Base-by-base conservation (phyloP, 345 rosid genomes). In the Clarkia xantiana region DNA sequence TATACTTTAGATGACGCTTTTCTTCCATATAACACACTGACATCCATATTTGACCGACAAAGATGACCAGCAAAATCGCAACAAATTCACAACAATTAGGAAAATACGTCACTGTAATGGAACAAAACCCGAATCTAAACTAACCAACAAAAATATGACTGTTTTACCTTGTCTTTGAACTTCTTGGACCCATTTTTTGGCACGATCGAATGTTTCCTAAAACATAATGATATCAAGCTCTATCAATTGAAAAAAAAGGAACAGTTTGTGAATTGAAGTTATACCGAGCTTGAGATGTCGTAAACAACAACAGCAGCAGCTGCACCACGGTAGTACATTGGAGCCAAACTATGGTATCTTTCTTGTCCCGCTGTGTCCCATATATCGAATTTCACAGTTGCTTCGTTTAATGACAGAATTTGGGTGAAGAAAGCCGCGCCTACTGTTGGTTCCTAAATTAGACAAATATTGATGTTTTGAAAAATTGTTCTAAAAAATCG, bases 351-450 rank as follows among this genome's bases (percentile, higher is more conserved):
- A 47, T 79, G 81, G 57, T 79, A 79, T 40, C 86, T 55, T 56
- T 82, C 93, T 49, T 82, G 93, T 13, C 86, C 93, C 0, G 86
- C 93, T 0, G 86, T 77, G 70, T 82, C 86, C 93, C 93, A 82
- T 65, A 75, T 79, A 49, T 82, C 86, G 46, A 76, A 82, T 54
- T 82, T 82, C 17, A 82, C 70, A 9, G 84, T 79, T 2, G 78
- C 81, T 56, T 82, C 93, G 6, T 58, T 64, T 46, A 79, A 52
- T 2, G 86, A 77, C 52, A 82, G 48, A 57, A 79, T 74, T 63
- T 82, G 84, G 64, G 84, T 79, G 75, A 82, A 79, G 65, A 82
- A 79, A 11, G 93, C 86, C 13, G 86, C 93, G 54, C 86, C 86
- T 14, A 79, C 71, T 0, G 84, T 82, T 42, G 93, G 69, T 67